These are phyloP conservation scores for Pestalotiopsis sp. DNA, from an alignment of 2,329 filamentous ascomycete genomes.

Conservation along the genomic window DNA sequence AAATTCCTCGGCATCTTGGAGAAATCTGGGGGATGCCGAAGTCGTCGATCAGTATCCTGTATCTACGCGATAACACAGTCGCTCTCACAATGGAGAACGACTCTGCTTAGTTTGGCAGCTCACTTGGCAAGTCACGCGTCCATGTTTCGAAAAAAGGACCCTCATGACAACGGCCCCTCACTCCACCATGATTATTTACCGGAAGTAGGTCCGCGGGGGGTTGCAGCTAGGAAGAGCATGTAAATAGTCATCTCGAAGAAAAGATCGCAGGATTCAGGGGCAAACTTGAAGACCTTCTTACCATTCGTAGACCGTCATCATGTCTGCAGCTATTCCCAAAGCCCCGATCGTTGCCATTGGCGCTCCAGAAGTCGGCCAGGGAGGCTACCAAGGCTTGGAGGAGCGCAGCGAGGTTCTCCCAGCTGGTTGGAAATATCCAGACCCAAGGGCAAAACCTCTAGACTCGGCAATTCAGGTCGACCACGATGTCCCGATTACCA, in stretches of 20 bases:
- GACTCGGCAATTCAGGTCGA: constrained; percentile 15
- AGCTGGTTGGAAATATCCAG: constrained; percentile 13
- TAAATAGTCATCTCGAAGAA: not conserved
- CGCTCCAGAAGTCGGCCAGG: constrained; percentile 10
- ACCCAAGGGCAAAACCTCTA: constrained; percentile 4
- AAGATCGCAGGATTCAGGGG: not conserved
- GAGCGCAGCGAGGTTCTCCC: constrained; percentile 14
- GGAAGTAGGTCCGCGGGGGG: not conserved
- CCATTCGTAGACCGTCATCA: not conserved
- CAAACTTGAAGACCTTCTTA: not conserved
- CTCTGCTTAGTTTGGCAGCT: not conserved
- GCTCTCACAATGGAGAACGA: not conserved
- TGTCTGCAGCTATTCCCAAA: constrained; percentile 6
- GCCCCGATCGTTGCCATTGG: constrained; percentile 13
- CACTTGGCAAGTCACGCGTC: not conserved
- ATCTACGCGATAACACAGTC: not conserved
- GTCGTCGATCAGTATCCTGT: not conserved
- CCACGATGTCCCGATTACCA: constrained; percentile 20
- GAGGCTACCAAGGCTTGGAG: constrained; percentile 14
- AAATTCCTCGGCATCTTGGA: not conserved
- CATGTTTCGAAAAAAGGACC: not conserved
- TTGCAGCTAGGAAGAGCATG: not conserved
- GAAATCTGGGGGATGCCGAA: not conserved
- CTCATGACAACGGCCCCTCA: not conserved
- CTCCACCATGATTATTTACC: not conserved